phyloP scores from a whole-genome alignment of 2,329 filamentous ascomycete species.

The Exophiala oligosperma region DNA sequence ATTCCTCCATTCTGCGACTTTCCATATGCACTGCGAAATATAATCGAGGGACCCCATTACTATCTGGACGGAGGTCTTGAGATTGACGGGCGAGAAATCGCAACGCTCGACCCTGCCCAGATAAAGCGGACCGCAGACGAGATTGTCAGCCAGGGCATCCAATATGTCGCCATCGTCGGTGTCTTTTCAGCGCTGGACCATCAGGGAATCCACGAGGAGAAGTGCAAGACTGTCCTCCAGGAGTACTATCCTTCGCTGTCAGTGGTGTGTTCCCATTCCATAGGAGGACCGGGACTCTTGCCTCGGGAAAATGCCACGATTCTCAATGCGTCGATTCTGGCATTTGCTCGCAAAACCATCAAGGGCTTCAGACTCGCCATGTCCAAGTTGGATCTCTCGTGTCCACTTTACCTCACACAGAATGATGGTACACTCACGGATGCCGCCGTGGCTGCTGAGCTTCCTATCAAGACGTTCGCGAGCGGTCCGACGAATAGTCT shows the following conservation, averaged over 20 bases:
- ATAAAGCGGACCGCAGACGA: constrained; percentile 37
- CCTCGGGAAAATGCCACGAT: constrained; percentile 67
- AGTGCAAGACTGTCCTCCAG: constrained; percentile 40
- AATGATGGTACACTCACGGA: constrained; percentile 64
- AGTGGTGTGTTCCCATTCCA: constrained; percentile 46
- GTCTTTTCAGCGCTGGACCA: constrained; percentile 51
- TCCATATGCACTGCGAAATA: constrained; percentile 40
- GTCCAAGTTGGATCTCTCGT: constrained; percentile 49
- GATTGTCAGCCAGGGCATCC: constrained; percentile 40
- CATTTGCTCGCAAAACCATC: constrained; percentile 59
- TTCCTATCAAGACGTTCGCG: constrained; percentile 63
- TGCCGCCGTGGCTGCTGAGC: constrained; percentile 52
- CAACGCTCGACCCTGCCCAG: constrained; percentile 39
- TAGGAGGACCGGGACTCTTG: constrained; percentile 47
- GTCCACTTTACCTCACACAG: constrained; percentile 62
- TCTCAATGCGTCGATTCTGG: constrained; percentile 62
- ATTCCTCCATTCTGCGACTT: constrained; percentile 51
- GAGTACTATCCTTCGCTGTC: constrained; percentile 37
- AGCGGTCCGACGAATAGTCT: constrained; percentile 66
- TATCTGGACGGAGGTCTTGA: constrained; percentile 51
- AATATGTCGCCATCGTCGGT: constrained; percentile 45
- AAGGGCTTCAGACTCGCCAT: constrained; percentile 57
- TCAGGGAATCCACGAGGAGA: constrained; percentile 42
- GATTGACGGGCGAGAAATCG: constrained; percentile 51
- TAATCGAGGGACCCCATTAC: constrained; percentile 44